Base-by-base conservation (phyloP, 306 rosid genomes). In the Quercus robur region DNA sequence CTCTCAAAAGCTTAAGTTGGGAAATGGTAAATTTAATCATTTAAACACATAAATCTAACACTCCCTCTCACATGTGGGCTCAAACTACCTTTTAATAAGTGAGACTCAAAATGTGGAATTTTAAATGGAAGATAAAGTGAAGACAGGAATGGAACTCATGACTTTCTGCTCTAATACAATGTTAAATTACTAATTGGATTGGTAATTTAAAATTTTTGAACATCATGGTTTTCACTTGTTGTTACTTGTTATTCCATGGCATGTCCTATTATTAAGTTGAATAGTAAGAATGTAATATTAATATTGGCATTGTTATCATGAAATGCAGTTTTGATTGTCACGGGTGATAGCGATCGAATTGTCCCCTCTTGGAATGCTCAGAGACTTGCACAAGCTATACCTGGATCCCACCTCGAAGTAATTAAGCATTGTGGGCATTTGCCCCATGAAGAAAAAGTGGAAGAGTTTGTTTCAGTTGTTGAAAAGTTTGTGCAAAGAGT, bases 301-400 rank as follows among this genome's bases (percentile, higher is more conserved):
- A 72, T 57, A 17, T 56, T 26, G 12, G 17, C 52, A 28, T 8
- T 83, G 26, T 80, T 74, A 81, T 81, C 80, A n/a, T 78, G 67
- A 69, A 78, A 77, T 33, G 58, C 91, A 93, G 99, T 94, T 81
- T 82, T 94, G 84, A 91, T 95, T 56, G 81, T 90, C 80, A 95
- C 98, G 12, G 99, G 99, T 52, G 97, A 95, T 82, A 89, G 51
- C 23, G 97, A 95, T 83, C 87, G 89, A 21, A 28, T 91, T 51
- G 96, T 95, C 64, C 98, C 98, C 7, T 80, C 97, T 52, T 95
- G 99, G 97, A 95, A 93, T 79, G 90, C 95, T 21, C 87, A 85
- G 90, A 90, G 94, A 82, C 99, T 94, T 72, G 89, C 97, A 80
- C 82, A 81, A 80, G 87, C 81, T 66, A 93, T 94, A 61, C 97